Conservation (phyloP, 2,329 filamentous ascomycete species). For the Penicillium sp. region DNA sequence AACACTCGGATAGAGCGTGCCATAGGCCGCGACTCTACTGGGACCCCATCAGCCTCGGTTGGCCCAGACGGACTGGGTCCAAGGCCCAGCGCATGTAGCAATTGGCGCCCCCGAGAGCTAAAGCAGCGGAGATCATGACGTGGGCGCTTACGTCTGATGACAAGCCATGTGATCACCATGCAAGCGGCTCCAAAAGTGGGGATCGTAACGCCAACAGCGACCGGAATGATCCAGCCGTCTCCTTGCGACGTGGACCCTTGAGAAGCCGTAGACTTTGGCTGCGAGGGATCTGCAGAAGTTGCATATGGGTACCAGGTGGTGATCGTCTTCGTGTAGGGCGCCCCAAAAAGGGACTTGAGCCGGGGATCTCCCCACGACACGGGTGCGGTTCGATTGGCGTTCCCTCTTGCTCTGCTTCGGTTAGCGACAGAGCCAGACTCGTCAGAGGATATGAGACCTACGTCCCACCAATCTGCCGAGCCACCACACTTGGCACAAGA, state of each 20-base stretch:
- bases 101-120: neutral
- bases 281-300: neutral
- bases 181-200: neutral
- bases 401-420: conserved; percentile 1
- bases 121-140: neutral
- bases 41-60: neutral
- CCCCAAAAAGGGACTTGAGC: conserved; percentile 1
- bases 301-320: conserved; percentile 6
- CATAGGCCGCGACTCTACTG: neutral
- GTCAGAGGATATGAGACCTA: neutral
- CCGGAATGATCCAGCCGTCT: neutral
- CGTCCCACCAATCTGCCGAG: conserved; percentile 5
- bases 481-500: conserved; percentile 1
- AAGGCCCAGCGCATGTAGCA: neutral
- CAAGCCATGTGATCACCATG: neutral
- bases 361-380: neutral
- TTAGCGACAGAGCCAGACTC: neutral
- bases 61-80: neutral
- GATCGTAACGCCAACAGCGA: conserved; percentile 1
- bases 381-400: conserved; percentile 2
- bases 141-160: neutral
- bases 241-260: neutral
- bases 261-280: neutral
- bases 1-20: neutral
- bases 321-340: conserved; percentile 5